Evolutionary conservation across 2,329 filamentous ascomycete species (phyloP).

Genomic region (Thelonectria blattea): DNA sequence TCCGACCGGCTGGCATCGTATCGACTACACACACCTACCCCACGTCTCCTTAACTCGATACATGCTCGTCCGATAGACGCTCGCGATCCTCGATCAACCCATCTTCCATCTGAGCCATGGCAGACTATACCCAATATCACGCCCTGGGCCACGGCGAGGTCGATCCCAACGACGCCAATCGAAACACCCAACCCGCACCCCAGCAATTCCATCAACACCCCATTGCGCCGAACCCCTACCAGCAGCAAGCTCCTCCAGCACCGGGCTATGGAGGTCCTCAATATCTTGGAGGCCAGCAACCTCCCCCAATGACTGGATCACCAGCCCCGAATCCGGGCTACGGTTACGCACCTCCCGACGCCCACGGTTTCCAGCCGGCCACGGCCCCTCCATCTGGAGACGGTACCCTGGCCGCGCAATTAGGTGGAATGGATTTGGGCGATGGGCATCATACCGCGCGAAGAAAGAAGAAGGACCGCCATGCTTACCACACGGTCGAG

Average conservation of each 20-base stretch:
- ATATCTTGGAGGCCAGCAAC: slow-evolving; percentile 47
- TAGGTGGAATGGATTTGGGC: slow-evolving; percentile 77
- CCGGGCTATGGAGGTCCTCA: slow-evolving; percentile 48
- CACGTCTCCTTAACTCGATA: slow-evolving; percentile 38
- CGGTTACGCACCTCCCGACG: slow-evolving; percentile 38
- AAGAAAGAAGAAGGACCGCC: slow-evolving; percentile 92
- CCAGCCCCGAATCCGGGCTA: slow-evolving; percentile 38
- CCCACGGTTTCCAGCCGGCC: slow-evolving; percentile 34
- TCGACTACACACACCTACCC: slow-evolving; percentile 28
- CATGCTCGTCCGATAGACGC: slow-evolving; percentile 38
- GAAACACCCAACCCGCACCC: slow-evolving; percentile 55
- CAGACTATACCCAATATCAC: slow-evolving; percentile 62
- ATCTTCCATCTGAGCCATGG: slow-evolving; percentile 49
- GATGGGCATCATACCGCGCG: slow-evolving; percentile 56
- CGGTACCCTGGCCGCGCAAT: slow-evolving; percentile 69
- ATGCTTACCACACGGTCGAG: slow-evolving; percentile 89
- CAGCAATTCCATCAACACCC: slow-evolving; percentile 65
- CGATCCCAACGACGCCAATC: slow-evolving; percentile 61
- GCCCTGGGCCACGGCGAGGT: slow-evolving; percentile 62
- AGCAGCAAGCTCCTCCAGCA: slow-evolving; percentile 46
- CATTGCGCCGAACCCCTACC: slow-evolving; percentile 60
- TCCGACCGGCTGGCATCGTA: slow-evolving; percentile 17
- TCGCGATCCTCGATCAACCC: slow-evolving; percentile 26
- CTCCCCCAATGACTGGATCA: slow-evolving; percentile 34
- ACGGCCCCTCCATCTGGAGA: slow-evolving; percentile 49